phyloP scores from a whole-genome alignment of 495 filamentous ascomycete species.

The Saxophila tyrrhenica region DNA sequence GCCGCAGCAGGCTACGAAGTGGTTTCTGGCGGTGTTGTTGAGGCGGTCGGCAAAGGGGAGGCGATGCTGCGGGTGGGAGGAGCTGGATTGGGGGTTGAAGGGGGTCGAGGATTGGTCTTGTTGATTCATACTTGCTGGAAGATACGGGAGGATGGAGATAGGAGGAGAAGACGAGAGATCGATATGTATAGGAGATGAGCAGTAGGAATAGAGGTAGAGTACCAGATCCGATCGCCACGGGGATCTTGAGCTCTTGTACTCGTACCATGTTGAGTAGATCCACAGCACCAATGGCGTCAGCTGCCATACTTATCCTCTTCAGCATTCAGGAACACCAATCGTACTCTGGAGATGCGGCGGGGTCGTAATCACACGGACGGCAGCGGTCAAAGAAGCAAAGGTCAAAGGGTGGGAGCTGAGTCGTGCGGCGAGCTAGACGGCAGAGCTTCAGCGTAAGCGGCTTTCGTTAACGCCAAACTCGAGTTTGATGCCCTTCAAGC shows the following conservation, averaged over 20 bases:
- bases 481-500: no score
- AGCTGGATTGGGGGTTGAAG: background rate
- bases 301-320: background rate
- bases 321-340: background rate
- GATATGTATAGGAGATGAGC: background rate
- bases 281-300: background rate
- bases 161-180: background rate
- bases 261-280: background rate
- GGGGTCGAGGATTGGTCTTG: background rate
- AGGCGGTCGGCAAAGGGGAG: slow-evolving; percentile 10
- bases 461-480: no score
- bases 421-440: background rate
- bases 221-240: no score
- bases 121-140: background rate
- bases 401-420: background rate
- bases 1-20: slow-evolving; percentile 24
- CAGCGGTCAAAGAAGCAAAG: background rate
- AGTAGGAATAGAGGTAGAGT: background rate
- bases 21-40: slow-evolving; percentile 10
- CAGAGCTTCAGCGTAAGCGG: no score
- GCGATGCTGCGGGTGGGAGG: background rate
- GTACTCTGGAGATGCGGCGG: background rate
- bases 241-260: background rate
- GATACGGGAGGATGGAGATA: background rate
- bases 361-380: background rate